phyloP scores from a whole-genome alignment of 495 filamentous ascomycete genomes.

The Antarctomyces pellizariae region DNA sequence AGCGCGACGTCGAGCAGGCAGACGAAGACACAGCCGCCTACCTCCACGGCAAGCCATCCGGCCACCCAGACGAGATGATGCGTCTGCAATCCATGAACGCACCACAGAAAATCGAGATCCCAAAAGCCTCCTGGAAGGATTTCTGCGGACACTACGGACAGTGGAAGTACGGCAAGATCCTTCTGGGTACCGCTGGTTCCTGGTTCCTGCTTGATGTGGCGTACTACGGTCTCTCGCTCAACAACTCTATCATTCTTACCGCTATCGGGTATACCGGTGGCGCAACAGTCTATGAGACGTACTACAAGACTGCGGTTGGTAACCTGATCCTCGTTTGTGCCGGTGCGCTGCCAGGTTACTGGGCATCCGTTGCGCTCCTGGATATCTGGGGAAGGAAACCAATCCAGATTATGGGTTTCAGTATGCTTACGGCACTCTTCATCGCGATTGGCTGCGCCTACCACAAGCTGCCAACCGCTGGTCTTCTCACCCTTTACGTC shows the following conservation, averaged over 20 bases:
- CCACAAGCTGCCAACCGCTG: slow-evolving; percentile 21
- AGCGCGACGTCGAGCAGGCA: slow-evolving; percentile 36
- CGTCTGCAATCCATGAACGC: slow-evolving; percentile 26
- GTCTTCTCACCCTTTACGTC: slow-evolving; percentile 39
- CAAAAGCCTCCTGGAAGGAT: slow-evolving; percentile 41
- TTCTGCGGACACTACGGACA: slow-evolving; percentile 39
- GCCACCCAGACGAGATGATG: slow-evolving; percentile 35
- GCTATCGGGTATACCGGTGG: slow-evolving; percentile 43
- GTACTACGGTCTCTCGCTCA: slow-evolving; percentile 21
- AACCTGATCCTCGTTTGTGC: slow-evolving; percentile 54
- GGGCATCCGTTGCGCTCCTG: slow-evolving; percentile 43
- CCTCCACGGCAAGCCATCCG: slow-evolving; percentile 29
- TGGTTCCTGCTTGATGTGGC: slow-evolving; percentile 55
- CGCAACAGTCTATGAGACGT: slow-evolving; percentile 31
- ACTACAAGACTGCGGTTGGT: slow-evolving; percentile 48
- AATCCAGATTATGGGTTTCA: slow-evolving; percentile 48
- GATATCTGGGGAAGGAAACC: slow-evolving; percentile 46
- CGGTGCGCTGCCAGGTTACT: slow-evolving; percentile 59
- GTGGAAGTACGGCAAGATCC: slow-evolving; percentile 41
- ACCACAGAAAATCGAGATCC: slow-evolving; percentile 24
- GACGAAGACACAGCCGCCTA: slow-evolving; percentile 41
- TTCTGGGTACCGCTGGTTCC: slow-evolving; percentile 55
- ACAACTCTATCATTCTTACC: slow-evolving; percentile 42
- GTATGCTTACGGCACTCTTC: slow-evolving; percentile 49
- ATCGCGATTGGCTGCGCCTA: slow-evolving; percentile 52